Conservation (phyloP, 768 basidiomycete genomes). For the Hydnomerulius pinastri region DNA sequence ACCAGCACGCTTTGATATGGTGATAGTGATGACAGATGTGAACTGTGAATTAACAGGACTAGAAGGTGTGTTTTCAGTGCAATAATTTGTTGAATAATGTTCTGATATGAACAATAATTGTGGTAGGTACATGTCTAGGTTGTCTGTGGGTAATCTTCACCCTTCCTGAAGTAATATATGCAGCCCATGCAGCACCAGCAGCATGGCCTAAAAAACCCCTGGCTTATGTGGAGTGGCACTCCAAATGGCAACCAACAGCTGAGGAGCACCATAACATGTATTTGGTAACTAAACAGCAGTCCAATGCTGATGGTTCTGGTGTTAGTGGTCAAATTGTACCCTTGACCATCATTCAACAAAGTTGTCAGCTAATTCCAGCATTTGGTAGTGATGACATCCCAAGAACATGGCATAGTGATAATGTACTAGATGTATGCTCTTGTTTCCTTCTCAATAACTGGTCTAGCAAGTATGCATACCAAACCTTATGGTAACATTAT, state of each 20-base stretch:
- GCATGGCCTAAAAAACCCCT: conserved; percentile 9
- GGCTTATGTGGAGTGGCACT: conserved; percentile 13
- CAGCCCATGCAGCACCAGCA: background rate
- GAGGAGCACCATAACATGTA: conserved; percentile 9
- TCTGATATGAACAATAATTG: background rate
- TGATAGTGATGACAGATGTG: background rate
- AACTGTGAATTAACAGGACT: background rate
- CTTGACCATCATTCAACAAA: conserved; percentile 3
- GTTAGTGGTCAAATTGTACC: conserved; percentile 2
- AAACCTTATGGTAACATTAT: conserved; percentile 10
- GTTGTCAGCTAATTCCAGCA: conserved; percentile 6
- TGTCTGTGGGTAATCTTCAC: conserved; percentile 2
- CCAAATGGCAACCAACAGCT: background rate
- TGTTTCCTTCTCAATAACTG: conserved; percentile 15
- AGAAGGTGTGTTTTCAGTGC: conserved; percentile 2
- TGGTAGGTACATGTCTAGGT: background rate
- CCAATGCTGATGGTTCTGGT: background rate
- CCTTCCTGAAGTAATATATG: background rate
- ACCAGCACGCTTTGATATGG: background rate
- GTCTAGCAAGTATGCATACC: conserved; percentile 12
- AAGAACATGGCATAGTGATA: background rate
- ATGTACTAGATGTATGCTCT: conserved; percentile 6
- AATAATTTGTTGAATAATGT: background rate
- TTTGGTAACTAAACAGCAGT: conserved; percentile 2
- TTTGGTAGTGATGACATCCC: background rate